Evolutionary conservation across 2,329 filamentous ascomycete species (phyloP), one percentile per base, ranked within the genome.

Genomic region (Stemphylium vesicarium): DNA sequence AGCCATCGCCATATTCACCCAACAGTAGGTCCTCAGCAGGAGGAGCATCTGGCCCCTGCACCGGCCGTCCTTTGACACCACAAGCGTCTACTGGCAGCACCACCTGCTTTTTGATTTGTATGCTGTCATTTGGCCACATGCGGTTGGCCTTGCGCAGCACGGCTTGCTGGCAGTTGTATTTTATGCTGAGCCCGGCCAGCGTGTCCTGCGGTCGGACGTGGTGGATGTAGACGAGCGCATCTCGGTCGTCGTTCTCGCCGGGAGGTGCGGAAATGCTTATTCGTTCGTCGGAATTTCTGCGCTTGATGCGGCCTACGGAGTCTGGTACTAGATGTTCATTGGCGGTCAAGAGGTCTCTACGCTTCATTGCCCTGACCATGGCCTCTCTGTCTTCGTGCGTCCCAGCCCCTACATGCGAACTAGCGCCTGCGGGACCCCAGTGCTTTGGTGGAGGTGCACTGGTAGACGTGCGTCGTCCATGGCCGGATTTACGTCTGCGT

Each of bases 101-200:
- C 13, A 99, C 83, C 60, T 86, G 88, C 68, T 91, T 91, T 55
- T 93, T 87, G 42, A 88, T 86, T 73, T 97, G 94, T 32, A 98
- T 89, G 59, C 87, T 92, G 71, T 98, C 95, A 60, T 92, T 91
- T 6, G 92, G 91, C 95, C 95, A 99, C 69, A 99, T 87, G 10
- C 95, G 87, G 73, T 99, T 99, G 35, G 92, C 88, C 72, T 91
- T 95, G 54, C 91, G 85, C 62, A 99, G 88, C 2, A 89, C 84
- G 42, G 93, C 89, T 51, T 92, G 87, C 59, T 90, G 86, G 73
- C 94, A 98, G 66, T 91, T 89, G 76, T 96, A 99, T 66, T 88
- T 90, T 62, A 99, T 88, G 47, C 95, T 89, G 45, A 99, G 87
- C 2, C 95, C 94, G 1, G 93, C 92, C 64, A 98, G 87, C 1